Percentiles rank a stretch among this genome's conserved stretches.
Evolutionary conservation across 768 basidiomycete species (phyloP).

Genomic region (Tylopilus plumbeoviolaceoides): DNA sequence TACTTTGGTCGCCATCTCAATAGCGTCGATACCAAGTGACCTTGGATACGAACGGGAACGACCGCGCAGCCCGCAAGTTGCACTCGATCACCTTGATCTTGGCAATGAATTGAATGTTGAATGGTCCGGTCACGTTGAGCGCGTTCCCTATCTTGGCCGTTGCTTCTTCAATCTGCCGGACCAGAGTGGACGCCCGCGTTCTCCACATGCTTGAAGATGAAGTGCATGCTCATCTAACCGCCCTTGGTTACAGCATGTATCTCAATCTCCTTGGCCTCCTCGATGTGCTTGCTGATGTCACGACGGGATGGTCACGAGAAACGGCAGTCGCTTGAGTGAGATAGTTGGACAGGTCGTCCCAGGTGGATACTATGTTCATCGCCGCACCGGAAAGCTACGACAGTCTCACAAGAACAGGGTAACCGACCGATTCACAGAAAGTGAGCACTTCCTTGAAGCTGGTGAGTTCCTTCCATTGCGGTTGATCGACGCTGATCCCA

Average conservation of each 20-base stretch:
- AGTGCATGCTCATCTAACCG: conserved; percentile 99
- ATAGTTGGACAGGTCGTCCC: conserved; percentile 87
- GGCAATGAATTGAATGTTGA: conserved; percentile 99
- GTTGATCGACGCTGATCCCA: conserved; percentile 98
- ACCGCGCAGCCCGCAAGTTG: too few species aligned
- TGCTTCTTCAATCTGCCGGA: conserved; percentile 89
- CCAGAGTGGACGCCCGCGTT: conserved; percentile 99
- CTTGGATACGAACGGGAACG: conserved; percentile 99
- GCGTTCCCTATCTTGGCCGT: conserved; percentile 97
- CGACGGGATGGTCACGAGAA: too few species aligned
- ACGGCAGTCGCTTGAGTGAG: too few species aligned
- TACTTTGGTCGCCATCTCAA: conserved; percentile 98
- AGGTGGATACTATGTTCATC: conserved; percentile 98
- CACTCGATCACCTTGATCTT: too few species aligned
- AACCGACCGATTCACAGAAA: too few species aligned
- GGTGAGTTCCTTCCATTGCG: conserved; percentile 94
- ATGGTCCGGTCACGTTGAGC: too few species aligned
- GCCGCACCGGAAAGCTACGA: conserved; percentile 99
- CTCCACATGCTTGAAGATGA: conserved; percentile 99
- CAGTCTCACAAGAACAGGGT: conserved; percentile 94
- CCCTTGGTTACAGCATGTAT: conserved; percentile 98
- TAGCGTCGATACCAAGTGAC: too few species aligned
- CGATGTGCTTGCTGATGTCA: too few species aligned
- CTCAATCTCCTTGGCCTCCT: conserved; percentile 99
- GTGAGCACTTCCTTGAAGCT: conserved; percentile 88